Evolutionary conservation across 1,284 basidiomycete genomes (phyloP).

Genomic region (Microbotryum intermedium): DNA sequence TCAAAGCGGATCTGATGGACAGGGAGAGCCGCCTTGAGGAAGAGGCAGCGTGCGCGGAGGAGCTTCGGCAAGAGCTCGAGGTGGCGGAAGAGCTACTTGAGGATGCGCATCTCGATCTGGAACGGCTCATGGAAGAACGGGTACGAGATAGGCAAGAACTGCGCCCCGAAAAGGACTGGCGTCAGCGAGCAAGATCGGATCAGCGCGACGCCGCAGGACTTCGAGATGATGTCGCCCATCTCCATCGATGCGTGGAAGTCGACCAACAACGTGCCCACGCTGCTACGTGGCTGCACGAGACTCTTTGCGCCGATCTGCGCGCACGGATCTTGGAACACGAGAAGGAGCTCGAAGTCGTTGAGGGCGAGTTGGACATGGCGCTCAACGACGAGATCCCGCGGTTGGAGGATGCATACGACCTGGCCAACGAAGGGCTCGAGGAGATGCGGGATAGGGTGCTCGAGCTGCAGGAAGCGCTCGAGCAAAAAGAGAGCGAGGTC

Average conservation of each 20-base stretch:
- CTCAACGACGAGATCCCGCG: neutral
- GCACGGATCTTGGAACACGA: neutral
- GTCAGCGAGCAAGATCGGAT: slow-evolving; percentile 23
- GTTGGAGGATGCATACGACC: neutral
- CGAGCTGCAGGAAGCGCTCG: slow-evolving; percentile 1
- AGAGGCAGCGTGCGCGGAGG: slow-evolving; percentile 5
- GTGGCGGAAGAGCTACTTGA: neutral
- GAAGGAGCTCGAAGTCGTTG: neutral
- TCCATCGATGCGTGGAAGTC: neutral
- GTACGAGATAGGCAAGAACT: slow-evolving; percentile 1
- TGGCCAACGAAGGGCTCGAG: neutral
- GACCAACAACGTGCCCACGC: too few species aligned
- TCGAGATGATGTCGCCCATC: slow-evolving; percentile 2
- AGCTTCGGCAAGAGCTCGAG: slow-evolving; percentile 6
- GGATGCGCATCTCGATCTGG: neutral
- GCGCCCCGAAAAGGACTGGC: slow-evolving; percentile 25
- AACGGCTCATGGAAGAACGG: neutral
- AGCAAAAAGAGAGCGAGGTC: neutral
- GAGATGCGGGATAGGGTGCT: neutral
- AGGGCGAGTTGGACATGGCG: neutral
- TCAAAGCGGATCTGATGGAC: slow-evolving; percentile 9
- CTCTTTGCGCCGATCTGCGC: too few species aligned
- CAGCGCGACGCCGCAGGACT: slow-evolving; percentile 12
- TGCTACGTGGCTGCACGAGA: too few species aligned
- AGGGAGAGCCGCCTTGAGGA: slow-evolving; percentile 8